phyloP scores from a whole-genome alignment of 192 early-diverging fungal species.

The Geranomyces variabilis region DNA sequence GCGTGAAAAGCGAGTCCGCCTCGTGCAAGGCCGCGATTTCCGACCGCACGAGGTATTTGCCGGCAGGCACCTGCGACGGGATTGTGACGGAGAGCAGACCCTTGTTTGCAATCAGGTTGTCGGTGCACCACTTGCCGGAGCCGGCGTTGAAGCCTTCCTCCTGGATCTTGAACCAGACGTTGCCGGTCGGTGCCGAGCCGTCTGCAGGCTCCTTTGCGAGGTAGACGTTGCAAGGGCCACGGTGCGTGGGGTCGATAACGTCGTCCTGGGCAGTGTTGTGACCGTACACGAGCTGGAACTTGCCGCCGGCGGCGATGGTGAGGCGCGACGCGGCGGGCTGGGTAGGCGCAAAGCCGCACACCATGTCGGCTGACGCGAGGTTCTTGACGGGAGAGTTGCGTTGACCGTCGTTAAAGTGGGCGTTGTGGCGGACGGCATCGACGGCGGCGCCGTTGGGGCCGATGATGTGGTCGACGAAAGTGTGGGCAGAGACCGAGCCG shows the following conservation, averaged over 20 bases:
- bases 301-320: constrained; percentile 19
- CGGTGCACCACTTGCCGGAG: constrained; percentile 17
- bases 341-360: constrained; percentile 11
- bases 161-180: constrained; percentile 40
- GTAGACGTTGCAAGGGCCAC: constrained; percentile 31
- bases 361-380: constrained; percentile 15
- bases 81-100: constrained; percentile 28
- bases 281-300: constrained; percentile 1
- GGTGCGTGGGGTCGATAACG: constrained; percentile 27
- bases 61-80: constrained; percentile 11
- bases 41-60: constrained; percentile 34
- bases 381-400: constrained; percentile 25
- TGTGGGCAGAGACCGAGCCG: constrained; percentile 11
- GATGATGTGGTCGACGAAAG: constrained; percentile 13
- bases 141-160: constrained; percentile 26
- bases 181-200: constrained; percentile 19
- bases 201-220: constrained; percentile 5
- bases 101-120: constrained; percentile 31
- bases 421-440: constrained; percentile 1
- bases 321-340: neutral
- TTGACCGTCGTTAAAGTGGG: constrained; percentile 8
- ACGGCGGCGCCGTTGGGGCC: neutral
- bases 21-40: constrained; percentile 36
- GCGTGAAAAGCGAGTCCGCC: constrained; percentile 5
- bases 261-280: constrained; percentile 3